Evolutionary conservation across 495 filamentous ascomycete species (phyloP), one percentile per base, ranked within the genome.

Genomic region (Xylaria nigripes): DNA sequence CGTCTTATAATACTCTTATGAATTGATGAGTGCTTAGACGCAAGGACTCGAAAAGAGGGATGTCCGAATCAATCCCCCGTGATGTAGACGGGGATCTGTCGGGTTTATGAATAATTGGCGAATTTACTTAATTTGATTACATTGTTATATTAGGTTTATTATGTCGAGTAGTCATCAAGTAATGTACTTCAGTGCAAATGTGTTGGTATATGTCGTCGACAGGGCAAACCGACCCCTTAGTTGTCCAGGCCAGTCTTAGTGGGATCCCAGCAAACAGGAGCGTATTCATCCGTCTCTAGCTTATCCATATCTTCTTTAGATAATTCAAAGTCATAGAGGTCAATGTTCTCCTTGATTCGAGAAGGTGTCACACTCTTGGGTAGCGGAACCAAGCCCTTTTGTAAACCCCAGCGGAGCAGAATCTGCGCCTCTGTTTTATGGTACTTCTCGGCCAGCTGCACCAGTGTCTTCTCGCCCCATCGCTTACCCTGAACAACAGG

Each of bases 311-410:
- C 86, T 48, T 84, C 80, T 1, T 68, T 66, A 0, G 71, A 72
- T 38, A 96, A 68, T 62, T 90, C 85, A 70, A 95, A 96, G 66
- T 89, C 88, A 70, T 83, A 95, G 1, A 95, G 70, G 36, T 83
- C 71, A 0, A 82, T 75, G 65, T 96, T 96, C 66, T 89, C 84
- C 61, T 73, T 70, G 55, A 93, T 92, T 13, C 88, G 71, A 22
- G 70, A 72, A 2, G 75, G 69, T 0, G 80, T 89, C 0, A 83
- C 84, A 34, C 84, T 89, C 72, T 92, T 92, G 4, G 88, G 86
- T 22, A 93, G 76, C 25, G 86, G 85, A 16, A 90, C 73, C 44
- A 81, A 80, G 0, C 82, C 84, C 71, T 85, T 92, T 64, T 95
- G 88, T 68, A 96, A 70, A 63, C 87, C 90, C 90, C 91, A 96